Evolutionary conservation across 345 rosid genomes (phyloP).

Genomic region (Chamaenerion angustifolium): DNA sequence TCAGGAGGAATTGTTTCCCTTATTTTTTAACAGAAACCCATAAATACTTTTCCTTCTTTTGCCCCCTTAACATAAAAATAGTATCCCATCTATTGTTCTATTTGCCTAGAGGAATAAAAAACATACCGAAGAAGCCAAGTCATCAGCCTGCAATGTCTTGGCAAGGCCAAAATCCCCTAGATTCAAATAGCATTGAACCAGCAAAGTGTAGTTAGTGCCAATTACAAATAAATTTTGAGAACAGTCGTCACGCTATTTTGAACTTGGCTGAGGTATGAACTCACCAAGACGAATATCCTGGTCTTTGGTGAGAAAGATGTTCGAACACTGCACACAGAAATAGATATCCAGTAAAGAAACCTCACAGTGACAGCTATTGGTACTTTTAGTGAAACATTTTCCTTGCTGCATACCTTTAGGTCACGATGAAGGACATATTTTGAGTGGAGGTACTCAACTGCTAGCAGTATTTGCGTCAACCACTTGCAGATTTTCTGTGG

Average conservation of each 20-base stretch:
- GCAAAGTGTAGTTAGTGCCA: not conserved
- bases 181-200: slow-evolving; percentile 14
- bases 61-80: too few relatives aligned
- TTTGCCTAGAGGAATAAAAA: not conserved
- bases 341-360: slow-evolving; percentile 1
- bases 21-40: too few relatives aligned
- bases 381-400: not conserved
- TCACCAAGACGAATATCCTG: slow-evolving; percentile 89
- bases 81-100: not conserved
- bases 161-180: slow-evolving; percentile 98
- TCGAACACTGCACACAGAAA: slow-evolving; percentile 65
- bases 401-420: slow-evolving; percentile 44
- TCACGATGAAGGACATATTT: slow-evolving; percentile 93
- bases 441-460: slow-evolving; percentile 94
- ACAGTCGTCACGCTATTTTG: not conserved
- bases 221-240: not conserved
- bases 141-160: slow-evolving; percentile 86
- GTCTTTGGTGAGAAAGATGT: slow-evolving; percentile 92
- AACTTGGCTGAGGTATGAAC: slow-evolving; percentile 11
- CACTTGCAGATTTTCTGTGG: slow-evolving; percentile 92
- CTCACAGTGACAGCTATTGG: not conserved
- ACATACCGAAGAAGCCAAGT: slow-evolving; percentile 91
- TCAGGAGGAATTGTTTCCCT: too few relatives aligned
- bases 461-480: slow-evolving; percentile 80
- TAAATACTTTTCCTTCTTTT: not conserved